Evolutionary conservation across 371 early-diverging fungal species (phyloP).

Genomic region (Vittaforma corneae): DNA sequence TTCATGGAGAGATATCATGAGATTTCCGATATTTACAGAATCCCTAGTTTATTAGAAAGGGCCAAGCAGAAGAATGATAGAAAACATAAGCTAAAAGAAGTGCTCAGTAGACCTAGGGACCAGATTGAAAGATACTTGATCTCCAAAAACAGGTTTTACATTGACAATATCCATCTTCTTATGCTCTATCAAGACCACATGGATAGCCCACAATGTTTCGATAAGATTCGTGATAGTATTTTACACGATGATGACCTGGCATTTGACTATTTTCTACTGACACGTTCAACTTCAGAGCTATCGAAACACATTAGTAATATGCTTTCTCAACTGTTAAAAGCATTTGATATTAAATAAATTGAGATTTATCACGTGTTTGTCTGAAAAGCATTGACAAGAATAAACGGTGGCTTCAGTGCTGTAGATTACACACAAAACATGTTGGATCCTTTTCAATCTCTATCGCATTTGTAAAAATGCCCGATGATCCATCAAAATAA

Average conservation of each 20-base stretch:
- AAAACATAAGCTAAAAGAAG: constrained; percentile 36
- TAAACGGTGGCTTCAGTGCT: not conserved
- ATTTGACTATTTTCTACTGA: constrained; percentile 48
- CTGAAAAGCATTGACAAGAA: too few species aligned
- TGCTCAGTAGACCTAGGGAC: constrained; percentile 30
- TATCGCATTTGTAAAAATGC: constrained; percentile 1
- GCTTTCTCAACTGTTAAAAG: constrained; percentile 30
- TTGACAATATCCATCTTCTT: constrained; percentile 37
- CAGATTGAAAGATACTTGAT: constrained; percentile 16
- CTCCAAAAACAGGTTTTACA: constrained; percentile 24
- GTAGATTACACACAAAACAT: constrained; percentile 38
- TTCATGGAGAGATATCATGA: constrained; percentile 53
- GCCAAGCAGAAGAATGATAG: constrained; percentile 25
- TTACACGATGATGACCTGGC: constrained; percentile 13
- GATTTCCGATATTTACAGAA: constrained; percentile 49
- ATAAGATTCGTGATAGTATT: constrained; percentile 38
- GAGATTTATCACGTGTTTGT: too few species aligned
- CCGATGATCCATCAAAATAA: constrained; percentile 28
- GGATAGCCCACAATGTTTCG: constrained; percentile 41
- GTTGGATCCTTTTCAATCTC: constrained; percentile 20
- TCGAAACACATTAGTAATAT: constrained; percentile 43
- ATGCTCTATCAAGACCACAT: constrained; percentile 32
- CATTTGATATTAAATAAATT: constrained; percentile 19
- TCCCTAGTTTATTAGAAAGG: constrained; percentile 38
- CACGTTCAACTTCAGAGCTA: constrained; percentile 42